Conservation (phyloP, 2,329 filamentous ascomycete genomes). For the Paraphaeosphaeria sporulosa region DNA sequence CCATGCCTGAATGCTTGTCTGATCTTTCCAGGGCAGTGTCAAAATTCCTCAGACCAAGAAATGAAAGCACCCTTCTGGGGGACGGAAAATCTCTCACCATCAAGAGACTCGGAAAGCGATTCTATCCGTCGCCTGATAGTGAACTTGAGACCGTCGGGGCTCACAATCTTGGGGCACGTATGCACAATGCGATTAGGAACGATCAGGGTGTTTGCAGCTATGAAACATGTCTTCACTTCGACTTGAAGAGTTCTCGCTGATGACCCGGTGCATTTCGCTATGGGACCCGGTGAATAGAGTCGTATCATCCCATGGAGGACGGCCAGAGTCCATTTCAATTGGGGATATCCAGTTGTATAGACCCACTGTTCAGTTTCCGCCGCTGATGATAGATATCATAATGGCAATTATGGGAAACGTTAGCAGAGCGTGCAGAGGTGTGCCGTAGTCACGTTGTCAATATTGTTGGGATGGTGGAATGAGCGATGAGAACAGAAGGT, state of each 20-base stretch:
- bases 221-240: constrained; percentile 2
- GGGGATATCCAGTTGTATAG: constrained; percentile 51
- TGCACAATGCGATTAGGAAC: constrained; percentile 32
- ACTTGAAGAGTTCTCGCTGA: constrained; percentile 5
- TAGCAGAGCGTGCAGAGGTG: too few species aligned
- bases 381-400: too few species aligned
- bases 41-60: constrained; percentile 40
- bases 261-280: constrained; percentile 39
- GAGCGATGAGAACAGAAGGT: too few species aligned
- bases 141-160: constrained; percentile 31
- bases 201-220: constrained; percentile 22
- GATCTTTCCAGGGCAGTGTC: constrained; percentile 42
- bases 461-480: too few species aligned
- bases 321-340: constrained; percentile 52
- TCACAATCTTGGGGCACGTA: constrained; percentile 40
- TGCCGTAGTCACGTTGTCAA: too few species aligned
- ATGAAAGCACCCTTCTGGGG: constrained; percentile 18
- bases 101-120: not conserved
- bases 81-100: constrained; percentile 4
- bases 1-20: too few species aligned
- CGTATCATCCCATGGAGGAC: constrained; percentile 53
- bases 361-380: constrained; percentile 36
- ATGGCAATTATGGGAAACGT: too few species aligned
- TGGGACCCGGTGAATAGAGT: constrained; percentile 48
- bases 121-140: constrained; percentile 40